Conservation (phyloP, 345 rosid species). For the Fremontodendron californicum region DNA sequence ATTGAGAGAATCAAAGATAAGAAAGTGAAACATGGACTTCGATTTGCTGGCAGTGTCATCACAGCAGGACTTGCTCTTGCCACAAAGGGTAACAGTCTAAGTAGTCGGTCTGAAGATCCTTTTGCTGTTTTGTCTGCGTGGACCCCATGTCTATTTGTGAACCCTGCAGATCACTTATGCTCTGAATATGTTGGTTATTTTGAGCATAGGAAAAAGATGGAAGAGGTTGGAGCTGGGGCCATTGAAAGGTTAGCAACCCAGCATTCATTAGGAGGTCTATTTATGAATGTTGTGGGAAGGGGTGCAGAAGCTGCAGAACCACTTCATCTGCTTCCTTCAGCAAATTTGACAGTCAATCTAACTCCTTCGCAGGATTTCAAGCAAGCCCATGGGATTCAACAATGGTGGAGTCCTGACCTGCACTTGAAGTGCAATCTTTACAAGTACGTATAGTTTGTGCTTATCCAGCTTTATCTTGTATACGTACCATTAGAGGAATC, state of each 20-base stretch:
- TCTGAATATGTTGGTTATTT: conserved; percentile 83
- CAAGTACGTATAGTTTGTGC: conserved; percentile 36
- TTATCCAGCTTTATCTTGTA: neutral
- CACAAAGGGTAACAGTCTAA: conserved; percentile 35
- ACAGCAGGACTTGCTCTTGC: conserved; percentile 83
- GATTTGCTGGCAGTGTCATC: conserved; percentile 66
- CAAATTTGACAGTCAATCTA: conserved; percentile 49
- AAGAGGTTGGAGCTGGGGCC: conserved; percentile 69
- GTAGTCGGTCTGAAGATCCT: conserved; percentile 35
- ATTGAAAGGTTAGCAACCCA: conserved; percentile 69
- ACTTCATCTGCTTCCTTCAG: conserved; percentile 71
- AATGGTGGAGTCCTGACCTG: conserved; percentile 80
- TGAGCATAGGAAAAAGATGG: conserved; percentile 85
- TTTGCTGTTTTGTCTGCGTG: conserved; percentile 57
- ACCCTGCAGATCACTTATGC: conserved; percentile 65
- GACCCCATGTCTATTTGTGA: conserved; percentile 61
- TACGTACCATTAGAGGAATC: neutral
- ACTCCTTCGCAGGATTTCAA: conserved; percentile 44
- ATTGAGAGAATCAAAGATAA: conserved; percentile 63
- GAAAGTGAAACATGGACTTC: conserved; percentile 61
- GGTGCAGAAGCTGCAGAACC: conserved; percentile 56
- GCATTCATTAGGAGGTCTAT: conserved; percentile 60
- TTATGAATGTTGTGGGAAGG: conserved; percentile 54
- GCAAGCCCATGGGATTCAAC: conserved; percentile 88
- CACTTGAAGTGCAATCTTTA: conserved; percentile 48